A percentile compares a stretch with the other conserved stretches of the same genome.
These are phyloP conservation scores for Trametes maxima DNA, from an alignment of 768 basidiomycete genomes.

Conservation along the genomic window DNA sequence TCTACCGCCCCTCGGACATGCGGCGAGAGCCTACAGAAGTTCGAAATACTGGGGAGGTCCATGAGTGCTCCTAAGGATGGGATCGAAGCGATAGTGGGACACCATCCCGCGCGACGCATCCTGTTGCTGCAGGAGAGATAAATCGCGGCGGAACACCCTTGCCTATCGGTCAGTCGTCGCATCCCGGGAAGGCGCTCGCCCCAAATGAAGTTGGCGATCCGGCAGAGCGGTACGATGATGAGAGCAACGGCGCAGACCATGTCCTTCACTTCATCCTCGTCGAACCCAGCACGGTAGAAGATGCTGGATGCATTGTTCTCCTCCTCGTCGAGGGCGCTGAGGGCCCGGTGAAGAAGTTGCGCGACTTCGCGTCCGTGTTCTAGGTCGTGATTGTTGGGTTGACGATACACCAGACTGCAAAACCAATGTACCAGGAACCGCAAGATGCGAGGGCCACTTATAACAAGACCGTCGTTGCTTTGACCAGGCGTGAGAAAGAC, in stretches of 20 bases:
- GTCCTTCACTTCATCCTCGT: background rate
- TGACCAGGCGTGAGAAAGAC: no score
- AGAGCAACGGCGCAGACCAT: conserved; percentile 6
- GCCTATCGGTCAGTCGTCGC: no score
- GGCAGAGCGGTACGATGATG: conserved; percentile 1
- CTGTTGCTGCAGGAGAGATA: background rate
- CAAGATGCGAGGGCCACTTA: background rate
- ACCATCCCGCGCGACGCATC: no score
- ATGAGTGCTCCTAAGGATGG: no score
- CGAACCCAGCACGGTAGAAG: background rate
- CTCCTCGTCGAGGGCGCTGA: conserved; percentile 7
- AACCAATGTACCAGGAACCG: background rate
- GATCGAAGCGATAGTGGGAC: no score
- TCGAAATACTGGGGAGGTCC: background rate
- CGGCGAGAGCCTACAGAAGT: background rate
- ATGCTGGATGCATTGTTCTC: background rate
- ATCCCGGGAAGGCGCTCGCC: background rate
- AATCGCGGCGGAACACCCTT: background rate
- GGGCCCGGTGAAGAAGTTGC: background rate
- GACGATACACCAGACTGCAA: background rate
- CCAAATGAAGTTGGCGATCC: background rate
- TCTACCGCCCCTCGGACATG: background rate
- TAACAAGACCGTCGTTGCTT: no score
- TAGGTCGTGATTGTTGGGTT: background rate
- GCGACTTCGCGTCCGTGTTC: background rate